Conservation (phyloP, 2,329 filamentous ascomycete species). For the Stenocarpella maydis region DNA sequence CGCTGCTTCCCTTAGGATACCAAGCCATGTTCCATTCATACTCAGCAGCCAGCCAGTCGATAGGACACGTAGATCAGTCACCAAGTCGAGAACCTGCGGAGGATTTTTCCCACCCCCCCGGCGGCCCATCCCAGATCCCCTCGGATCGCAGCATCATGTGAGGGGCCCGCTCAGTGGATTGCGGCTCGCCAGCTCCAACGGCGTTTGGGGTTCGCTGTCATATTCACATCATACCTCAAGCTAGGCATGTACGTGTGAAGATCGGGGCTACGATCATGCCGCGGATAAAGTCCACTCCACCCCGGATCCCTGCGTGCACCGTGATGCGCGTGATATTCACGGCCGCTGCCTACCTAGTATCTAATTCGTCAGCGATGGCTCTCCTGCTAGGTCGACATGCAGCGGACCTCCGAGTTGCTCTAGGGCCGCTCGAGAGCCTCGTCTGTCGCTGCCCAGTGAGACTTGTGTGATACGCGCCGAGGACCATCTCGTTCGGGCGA, state of each 20-base stretch:
- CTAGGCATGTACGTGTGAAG: not conserved
- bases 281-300: not conserved
- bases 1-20: not conserved
- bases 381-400: not conserved
- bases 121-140: too few relatives aligned
- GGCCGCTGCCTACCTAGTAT: not conserved
- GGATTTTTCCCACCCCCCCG: not conserved
- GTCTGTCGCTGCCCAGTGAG: not conserved
- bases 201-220: not conserved
- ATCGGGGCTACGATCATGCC: not conserved
- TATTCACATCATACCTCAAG: too few relatives aligned
- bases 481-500: not conserved
- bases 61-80: not conserved
- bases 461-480: not conserved
- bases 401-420: not conserved
- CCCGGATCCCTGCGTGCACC: slow-evolving; percentile 15
- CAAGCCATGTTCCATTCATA: not conserved
- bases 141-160: not conserved
- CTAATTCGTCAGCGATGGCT: not conserved
- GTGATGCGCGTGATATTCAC: not conserved
- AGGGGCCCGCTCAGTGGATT: not conserved
- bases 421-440: not conserved
- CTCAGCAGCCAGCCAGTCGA: not conserved
- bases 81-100: too few relatives aligned
- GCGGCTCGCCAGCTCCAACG: not conserved